Percentiles rank a stretch among this genome's conserved stretches.
Conservation (phyloP, 768 basidiomycete species). For the Myochromella boudieri region DNA sequence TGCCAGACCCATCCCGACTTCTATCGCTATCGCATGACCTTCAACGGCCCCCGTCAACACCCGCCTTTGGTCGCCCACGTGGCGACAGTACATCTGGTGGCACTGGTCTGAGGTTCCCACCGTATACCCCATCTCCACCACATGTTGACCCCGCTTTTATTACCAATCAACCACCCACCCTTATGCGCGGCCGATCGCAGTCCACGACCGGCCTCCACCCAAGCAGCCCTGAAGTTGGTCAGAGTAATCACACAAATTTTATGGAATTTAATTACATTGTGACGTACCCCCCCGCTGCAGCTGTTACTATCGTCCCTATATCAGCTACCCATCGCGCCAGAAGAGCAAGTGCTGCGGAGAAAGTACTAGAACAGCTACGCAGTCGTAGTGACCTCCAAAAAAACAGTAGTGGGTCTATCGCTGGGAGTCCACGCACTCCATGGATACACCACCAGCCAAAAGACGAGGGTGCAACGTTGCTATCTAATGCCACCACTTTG, state of each 20-base stretch:
- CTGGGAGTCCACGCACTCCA: slow-evolving; percentile 41
- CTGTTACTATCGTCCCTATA: slow-evolving; percentile 20
- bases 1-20: slow-evolving; percentile 31
- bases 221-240: slow-evolving; percentile 22
- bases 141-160: slow-evolving; percentile 17
- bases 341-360: slow-evolving; percentile 66
- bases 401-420: slow-evolving; percentile 22
- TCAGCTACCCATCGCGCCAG: slow-evolving; percentile 42
- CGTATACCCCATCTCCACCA: slow-evolving; percentile 23
- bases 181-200: slow-evolving; percentile 25
- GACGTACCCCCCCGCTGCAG: slow-evolving; percentile 16
- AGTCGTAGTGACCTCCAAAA: slow-evolving; percentile 52
- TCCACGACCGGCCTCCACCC: slow-evolving; percentile 25
- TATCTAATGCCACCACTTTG: slow-evolving; percentile 11
- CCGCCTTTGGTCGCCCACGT: slow-evolving; percentile 34
- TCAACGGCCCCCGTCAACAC: slow-evolving; percentile 14
- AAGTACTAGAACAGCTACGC: slow-evolving; percentile 63
- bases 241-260: slow-evolving; percentile 8
- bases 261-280: slow-evolving; percentile 11
- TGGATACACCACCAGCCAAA: slow-evolving; percentile 44
- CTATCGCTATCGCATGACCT: slow-evolving; percentile 17
- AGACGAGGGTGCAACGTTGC: slow-evolving; percentile 21
- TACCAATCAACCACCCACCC: slow-evolving; percentile 7
- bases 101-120: slow-evolving; percentile 25
- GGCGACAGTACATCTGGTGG: slow-evolving; percentile 36